A percentile compares a stretch with the other conserved stretches of the same genome.
These are phyloP conservation scores for Peribolospora baueri DNA, from an alignment of 768 basidiomycete species.

Conservation along the genomic window DNA sequence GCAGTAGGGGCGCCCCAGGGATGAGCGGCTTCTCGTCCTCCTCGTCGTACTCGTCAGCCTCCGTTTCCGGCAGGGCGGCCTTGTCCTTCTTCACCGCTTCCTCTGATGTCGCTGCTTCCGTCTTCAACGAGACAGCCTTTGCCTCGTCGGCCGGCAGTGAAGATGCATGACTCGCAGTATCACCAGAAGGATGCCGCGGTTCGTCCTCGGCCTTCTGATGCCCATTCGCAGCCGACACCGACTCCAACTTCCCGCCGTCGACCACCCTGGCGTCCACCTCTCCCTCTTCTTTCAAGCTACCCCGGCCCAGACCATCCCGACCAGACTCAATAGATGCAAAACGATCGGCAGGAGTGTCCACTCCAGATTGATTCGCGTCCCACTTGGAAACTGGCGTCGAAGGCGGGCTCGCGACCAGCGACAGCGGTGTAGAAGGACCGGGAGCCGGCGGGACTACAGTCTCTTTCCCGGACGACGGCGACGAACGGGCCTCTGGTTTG, in stretches of 20 bases:
- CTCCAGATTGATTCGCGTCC: conserved; percentile 20
- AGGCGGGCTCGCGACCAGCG: background rate
- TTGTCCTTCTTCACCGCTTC: background rate
- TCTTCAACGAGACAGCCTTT: too few relatives aligned
- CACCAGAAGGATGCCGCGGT: background rate
- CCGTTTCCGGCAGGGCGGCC: background rate
- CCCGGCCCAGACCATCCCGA: too few relatives aligned
- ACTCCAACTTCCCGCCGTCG: too few relatives aligned
- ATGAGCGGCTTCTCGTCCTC: conserved; percentile 11
- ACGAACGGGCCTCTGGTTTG: background rate
- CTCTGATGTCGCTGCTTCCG: background rate
- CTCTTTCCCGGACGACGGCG: conserved; percentile 18
- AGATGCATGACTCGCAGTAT: background rate
- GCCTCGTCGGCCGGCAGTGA: background rate
- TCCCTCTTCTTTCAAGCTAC: too few relatives aligned
- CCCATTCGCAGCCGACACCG: too few relatives aligned
- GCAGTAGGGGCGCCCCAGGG: conserved; percentile 19
- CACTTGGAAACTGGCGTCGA: background rate
- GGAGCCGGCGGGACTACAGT: background rate
- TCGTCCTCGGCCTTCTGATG: too few relatives aligned
- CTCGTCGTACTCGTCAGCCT: background rate
- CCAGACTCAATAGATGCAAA: too few relatives aligned
- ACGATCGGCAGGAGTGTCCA: background rate
- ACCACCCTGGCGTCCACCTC: too few relatives aligned
- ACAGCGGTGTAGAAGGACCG: background rate